Base-by-base conservation (phyloP, 495 filamentous ascomycete species). In the Xylaria palmicola region DNA sequence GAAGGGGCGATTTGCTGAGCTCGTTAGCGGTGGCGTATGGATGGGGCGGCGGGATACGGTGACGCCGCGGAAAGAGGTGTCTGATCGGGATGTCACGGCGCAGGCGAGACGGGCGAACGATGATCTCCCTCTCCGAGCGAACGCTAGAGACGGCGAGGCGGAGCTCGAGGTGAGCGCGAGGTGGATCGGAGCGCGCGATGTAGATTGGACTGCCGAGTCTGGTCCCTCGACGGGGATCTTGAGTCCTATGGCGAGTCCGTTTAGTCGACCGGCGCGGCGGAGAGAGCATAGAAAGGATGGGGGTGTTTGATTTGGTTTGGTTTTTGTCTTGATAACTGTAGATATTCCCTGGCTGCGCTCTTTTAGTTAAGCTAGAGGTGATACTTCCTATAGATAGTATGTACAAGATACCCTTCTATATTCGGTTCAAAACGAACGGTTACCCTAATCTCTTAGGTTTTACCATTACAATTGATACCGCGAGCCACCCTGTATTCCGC, bases 391-490 rank as follows among this genome's bases (percentile, higher is more conserved):
- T n/a, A n/a, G n/a, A n/a, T 3, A 15, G 10, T 26, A 24, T 2
- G 9, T 15, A 22, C 19, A 26, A 44, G 5, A 6, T 2, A 3
- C 41, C 20, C 22, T 13, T 24, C 13, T n/a, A n/a, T n/a, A n/a
- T n/a, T n/a, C n/a, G n/a, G n/a, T n/a, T n/a, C n/a, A n/a, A n/a
- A n/a, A n/a, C n/a, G n/a, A n/a, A n/a, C n/a, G n/a, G n/a, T n/a
- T n/a, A n/a, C n/a, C n/a, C n/a, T n/a, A n/a, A n/a, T n/a, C n/a
- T n/a, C n/a, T n/a, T n/a, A n/a, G n/a, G n/a, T n/a, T n/a, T n/a
- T n/a, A n/a, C n/a, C n/a, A 77, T 27, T 72, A 58, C 54, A 78
- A 75, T 55, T 83, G 79, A 49, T 79, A 83, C 83, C 83, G 85
- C 56, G 64, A 66, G 13, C 77, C 82, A 34, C 81, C 75, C n/a